These are phyloP conservation scores for Astraeus odoratus DNA, from an alignment of 768 basidiomycete genomes.

Conservation along the genomic window DNA sequence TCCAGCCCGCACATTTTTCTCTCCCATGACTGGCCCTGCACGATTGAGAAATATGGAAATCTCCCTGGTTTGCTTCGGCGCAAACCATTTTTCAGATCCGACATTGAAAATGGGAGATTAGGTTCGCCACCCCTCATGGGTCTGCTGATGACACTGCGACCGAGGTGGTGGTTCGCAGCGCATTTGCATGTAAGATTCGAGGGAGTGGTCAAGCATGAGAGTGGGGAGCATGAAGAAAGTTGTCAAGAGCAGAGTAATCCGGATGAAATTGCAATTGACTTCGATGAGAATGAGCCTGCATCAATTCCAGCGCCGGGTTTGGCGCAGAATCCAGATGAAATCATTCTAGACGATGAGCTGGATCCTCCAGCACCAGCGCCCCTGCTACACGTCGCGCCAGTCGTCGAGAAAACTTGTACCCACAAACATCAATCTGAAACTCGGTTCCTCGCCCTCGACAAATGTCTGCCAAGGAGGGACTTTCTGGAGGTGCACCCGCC, in stretches of 20 bases:
- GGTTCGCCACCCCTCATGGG: slow-evolving; percentile 86
- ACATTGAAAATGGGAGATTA: slow-evolving; percentile 59
- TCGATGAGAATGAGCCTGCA: slow-evolving; percentile 6
- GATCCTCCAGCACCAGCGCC: slow-evolving; percentile 29
- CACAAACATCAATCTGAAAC: slow-evolving; percentile 36
- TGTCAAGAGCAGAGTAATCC: slow-evolving; percentile 19
- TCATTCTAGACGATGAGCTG: slow-evolving; percentile 41
- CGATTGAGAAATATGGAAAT: slow-evolving; percentile 80
- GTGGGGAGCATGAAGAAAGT: background rate
- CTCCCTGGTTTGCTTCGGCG: slow-evolving; percentile 53
- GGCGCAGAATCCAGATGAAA: slow-evolving; percentile 44
- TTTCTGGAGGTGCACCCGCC: slow-evolving; percentile 65
- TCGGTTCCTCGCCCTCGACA: slow-evolving; percentile 84
- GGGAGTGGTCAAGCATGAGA: slow-evolving; percentile 50
- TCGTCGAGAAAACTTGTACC: background rate
- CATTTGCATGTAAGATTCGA: slow-evolving; percentile 88
- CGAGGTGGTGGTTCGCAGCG: slow-evolving; percentile 88
- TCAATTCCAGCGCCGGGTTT: slow-evolving; percentile 37
- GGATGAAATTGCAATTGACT: slow-evolving; percentile 36
- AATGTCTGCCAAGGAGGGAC: slow-evolving; percentile 68
- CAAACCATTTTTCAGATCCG: slow-evolving; percentile 72
- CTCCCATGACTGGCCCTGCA: slow-evolving; percentile 94
- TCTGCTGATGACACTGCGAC: slow-evolving; percentile 63
- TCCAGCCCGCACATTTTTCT: slow-evolving; percentile 70
- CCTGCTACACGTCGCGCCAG: slow-evolving; percentile 19